A percentile compares a stretch with the other conserved stretches of the same genome.
Evolutionary conservation across 805 yeast genomes (phyloP).

Genomic region (Yarrowia keelungensis): DNA sequence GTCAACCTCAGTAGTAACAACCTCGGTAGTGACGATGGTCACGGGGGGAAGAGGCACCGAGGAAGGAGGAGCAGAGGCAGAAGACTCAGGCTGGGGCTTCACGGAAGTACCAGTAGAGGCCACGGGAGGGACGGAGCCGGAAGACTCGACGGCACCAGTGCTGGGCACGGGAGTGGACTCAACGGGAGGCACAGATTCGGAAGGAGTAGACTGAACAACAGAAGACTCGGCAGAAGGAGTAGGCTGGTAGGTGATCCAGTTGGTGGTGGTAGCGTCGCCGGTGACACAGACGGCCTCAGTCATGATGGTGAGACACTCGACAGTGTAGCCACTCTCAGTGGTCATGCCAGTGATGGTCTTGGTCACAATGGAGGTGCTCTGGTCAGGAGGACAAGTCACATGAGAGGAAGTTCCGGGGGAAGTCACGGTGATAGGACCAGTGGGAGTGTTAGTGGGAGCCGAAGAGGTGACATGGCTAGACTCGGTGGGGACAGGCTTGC

Average conservation of each 20-base stretch:
- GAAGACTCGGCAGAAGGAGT: slow-evolving; percentile 20
- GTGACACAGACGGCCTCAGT: slow-evolving; percentile 22
- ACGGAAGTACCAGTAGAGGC: neutral
- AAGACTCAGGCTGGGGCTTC: neutral
- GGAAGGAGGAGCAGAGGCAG: slow-evolving; percentile 5
- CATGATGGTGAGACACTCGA: slow-evolving; percentile 17
- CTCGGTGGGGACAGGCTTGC: neutral
- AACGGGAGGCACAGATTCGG: neutral
- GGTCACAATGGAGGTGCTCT: slow-evolving; percentile 4
- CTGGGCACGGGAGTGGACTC: neutral
- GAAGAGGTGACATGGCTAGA: neutral
- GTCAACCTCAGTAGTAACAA: slow-evolving; percentile 30
- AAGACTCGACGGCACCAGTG: neutral
- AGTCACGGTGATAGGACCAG: slow-evolving; percentile 12
- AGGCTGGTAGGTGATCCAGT: slow-evolving; percentile 30
- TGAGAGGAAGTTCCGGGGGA: neutral
- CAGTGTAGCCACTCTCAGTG: slow-evolving; percentile 11
- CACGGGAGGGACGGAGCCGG: slow-evolving; percentile 3
- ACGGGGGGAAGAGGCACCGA: slow-evolving; percentile 2
- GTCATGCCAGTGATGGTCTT: slow-evolving; percentile 13
- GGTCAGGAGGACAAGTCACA: slow-evolving; percentile 19
- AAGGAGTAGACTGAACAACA: neutral
- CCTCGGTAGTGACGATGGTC: slow-evolving; percentile 17
- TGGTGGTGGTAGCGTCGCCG: slow-evolving; percentile 13
- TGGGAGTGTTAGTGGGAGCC: neutral